These are phyloP conservation scores for Rhodocollybia butyracea DNA, from an alignment of 768 basidiomycete genomes.

Conservation along the genomic window DNA sequence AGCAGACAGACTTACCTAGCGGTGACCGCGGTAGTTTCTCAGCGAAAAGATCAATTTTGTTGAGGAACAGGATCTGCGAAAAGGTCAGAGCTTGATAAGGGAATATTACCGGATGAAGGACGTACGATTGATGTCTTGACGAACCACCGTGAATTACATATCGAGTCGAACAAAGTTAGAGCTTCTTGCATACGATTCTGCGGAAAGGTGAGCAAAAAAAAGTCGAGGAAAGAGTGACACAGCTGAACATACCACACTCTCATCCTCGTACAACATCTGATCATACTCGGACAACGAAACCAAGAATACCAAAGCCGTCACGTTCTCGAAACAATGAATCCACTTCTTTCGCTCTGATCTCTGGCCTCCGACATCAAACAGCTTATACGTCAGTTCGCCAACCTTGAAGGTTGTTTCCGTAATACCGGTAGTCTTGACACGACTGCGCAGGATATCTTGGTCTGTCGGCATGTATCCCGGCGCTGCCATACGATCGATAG, in stretches of 20 bases:
- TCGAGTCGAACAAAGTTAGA: conserved; percentile 92
- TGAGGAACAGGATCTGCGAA: conserved; percentile 83
- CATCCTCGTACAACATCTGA: conserved; percentile 97
- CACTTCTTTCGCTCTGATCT: conserved; percentile 79
- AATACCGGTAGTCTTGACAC: conserved; percentile 97
- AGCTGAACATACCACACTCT: conserved; percentile 77
- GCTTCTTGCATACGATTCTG: conserved; percentile 99
- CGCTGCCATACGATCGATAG: conserved; percentile 79
- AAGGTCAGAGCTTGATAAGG: background rate
- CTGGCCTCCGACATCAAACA: conserved; percentile 89
- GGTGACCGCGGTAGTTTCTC: conserved; percentile 89
- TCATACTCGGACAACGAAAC: conserved; percentile 94
- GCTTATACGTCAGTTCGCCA: conserved; percentile 88
- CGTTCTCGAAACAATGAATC: conserved; percentile 91
- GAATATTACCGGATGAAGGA: conserved; percentile 4
- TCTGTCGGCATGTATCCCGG: conserved; percentile 85
- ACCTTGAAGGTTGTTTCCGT: conserved; percentile 95
- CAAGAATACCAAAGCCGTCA: conserved; percentile 90
- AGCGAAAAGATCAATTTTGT: conserved; percentile 95
- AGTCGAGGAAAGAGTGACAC: background rate
- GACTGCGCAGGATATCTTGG: conserved; percentile 89
- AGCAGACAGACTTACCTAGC: conserved; percentile 71
- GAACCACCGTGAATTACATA: conserved; percentile 97
- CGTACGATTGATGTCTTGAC: conserved; percentile 91
- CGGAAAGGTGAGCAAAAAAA: conserved; percentile 23